Evolutionary conservation across 1,139 yeast species (phyloP).

Genomic region (Pichia sorboxylosa): DNA sequence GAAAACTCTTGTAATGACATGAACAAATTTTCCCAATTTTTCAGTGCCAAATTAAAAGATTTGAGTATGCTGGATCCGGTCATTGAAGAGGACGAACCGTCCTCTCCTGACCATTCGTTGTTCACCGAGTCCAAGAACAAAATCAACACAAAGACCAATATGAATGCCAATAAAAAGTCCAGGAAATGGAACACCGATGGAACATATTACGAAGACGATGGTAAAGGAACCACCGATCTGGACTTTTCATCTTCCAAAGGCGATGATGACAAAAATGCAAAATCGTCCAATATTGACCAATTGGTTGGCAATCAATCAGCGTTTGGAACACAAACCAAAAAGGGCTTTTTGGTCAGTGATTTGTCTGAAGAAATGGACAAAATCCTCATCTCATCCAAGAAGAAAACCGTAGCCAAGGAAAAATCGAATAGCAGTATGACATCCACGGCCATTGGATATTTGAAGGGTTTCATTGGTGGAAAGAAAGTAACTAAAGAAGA

Average conservation of each 20-base stretch:
- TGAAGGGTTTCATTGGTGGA: constrained; percentile 47
- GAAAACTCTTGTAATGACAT: constrained; percentile 13
- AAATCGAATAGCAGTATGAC: constrained; percentile 20
- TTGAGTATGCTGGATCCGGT: neutral
- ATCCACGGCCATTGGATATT: constrained; percentile 38
- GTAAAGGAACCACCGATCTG: constrained; percentile 23
- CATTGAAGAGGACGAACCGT: neutral
- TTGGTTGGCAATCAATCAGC: constrained; percentile 27
- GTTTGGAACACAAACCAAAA: constrained; percentile 35
- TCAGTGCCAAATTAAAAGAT: constrained; percentile 16
- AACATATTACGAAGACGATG: constrained; percentile 26
- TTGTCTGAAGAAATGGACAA: constrained; percentile 34
- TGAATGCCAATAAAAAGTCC: constrained; percentile 23
- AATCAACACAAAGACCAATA: constrained; percentile 7
- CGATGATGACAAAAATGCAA: constrained; percentile 6
- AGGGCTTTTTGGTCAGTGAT: constrained; percentile 42
- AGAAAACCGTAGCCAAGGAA: constrained; percentile 10
- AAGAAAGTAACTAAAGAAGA: constrained; percentile 40
- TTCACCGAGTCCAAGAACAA: neutral
- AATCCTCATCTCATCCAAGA: constrained; percentile 22
- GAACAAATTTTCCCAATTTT: constrained; percentile 20
- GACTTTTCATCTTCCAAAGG: constrained; percentile 33
- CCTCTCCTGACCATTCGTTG: neutral
- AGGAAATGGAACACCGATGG: constrained; percentile 44
- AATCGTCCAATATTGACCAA: constrained; percentile 19